Conservation (phyloP, 2,329 filamentous ascomycete genomes). For the Blastomyces parvus region DNA sequence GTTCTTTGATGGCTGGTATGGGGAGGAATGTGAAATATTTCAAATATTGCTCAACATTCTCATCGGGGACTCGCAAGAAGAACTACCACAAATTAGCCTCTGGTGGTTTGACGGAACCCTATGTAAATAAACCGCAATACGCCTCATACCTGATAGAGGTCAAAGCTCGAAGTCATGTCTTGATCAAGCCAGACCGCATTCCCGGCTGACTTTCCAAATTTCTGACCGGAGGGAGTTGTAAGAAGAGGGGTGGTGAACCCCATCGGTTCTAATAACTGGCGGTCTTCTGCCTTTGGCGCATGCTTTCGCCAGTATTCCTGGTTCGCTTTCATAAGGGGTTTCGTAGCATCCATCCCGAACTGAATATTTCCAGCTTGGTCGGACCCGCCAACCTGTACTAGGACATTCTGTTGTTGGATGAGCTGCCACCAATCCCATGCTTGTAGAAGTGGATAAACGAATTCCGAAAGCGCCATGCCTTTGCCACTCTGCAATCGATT, state of each 20-base stretch:
- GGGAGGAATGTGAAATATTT: slow-evolving; percentile 88
- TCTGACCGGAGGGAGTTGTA: slow-evolving; percentile 73
- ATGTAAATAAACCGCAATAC: slow-evolving; percentile 7
- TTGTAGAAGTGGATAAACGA: slow-evolving; percentile 85
- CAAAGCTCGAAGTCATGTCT: slow-evolving; percentile 69
- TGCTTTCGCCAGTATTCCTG: slow-evolving; percentile 21
- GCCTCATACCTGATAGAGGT: slow-evolving; percentile 60
- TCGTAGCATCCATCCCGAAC: slow-evolving; percentile 76
- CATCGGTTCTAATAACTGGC: slow-evolving; percentile 47
- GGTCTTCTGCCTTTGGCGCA: slow-evolving; percentile 16
- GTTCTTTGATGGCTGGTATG: slow-evolving; percentile 51
- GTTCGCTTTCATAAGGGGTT: slow-evolving; percentile 56
- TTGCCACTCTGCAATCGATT: slow-evolving; percentile 73
- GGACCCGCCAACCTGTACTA: slow-evolving; percentile 86
- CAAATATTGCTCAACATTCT: slow-evolving; percentile 69
- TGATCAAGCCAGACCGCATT: slow-evolving; percentile 90
- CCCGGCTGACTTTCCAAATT: slow-evolving; percentile 90
- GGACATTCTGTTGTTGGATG: slow-evolving; percentile 55
- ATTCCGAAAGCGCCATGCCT: slow-evolving; percentile 90
- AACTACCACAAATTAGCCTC: slow-evolving; percentile 46
- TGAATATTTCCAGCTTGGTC: slow-evolving; percentile 97
- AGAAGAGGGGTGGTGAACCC: slow-evolving; percentile 88
- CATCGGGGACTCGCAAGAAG: slow-evolving; percentile 73
- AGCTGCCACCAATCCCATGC: slow-evolving; percentile 95
- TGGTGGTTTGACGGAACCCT: background rate